A percentile compares a stretch with the other conserved stretches of the same genome.
phyloP scores from a whole-genome alignment of 139 green algal genomes.

The Closterium sp. region DNA sequence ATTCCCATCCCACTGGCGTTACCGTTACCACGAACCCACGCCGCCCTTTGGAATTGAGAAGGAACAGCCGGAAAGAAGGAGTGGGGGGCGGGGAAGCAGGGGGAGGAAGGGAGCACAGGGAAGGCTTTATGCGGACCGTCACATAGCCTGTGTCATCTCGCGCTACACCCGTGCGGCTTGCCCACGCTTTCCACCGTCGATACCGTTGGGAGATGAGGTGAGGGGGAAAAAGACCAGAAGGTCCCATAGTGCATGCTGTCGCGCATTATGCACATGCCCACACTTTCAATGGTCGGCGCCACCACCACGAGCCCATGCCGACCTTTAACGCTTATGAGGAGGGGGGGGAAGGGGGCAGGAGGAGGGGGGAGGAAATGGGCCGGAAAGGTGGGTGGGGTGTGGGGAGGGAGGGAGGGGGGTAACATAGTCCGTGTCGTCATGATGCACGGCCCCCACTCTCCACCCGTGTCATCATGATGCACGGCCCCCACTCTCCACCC shows the following conservation, averaged over 20 bases:
- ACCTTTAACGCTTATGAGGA: slow-evolving; percentile 49
- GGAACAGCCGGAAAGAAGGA: not conserved
- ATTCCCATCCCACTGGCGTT: not conserved
- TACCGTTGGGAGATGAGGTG: not conserved
- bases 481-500: too few relatives aligned
- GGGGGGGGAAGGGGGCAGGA: not conserved
- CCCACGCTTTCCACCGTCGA: not conserved
- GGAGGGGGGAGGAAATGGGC: too few relatives aligned
- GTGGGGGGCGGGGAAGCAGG: not conserved
- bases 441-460: too few relatives aligned
- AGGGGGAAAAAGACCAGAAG: too few relatives aligned
- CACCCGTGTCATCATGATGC: too few relatives aligned
- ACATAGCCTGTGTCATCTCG: not conserved
- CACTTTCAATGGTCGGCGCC: not conserved
- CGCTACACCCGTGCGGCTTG: slow-evolving; percentile 65
- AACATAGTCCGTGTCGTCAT: too few relatives aligned
- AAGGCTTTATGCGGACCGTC: not conserved
- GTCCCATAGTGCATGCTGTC: too few relatives aligned
- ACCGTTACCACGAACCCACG: slow-evolving; percentile 71
- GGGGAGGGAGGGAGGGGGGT: too few relatives aligned
- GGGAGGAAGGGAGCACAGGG: not conserved
- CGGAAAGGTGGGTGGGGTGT: too few relatives aligned
- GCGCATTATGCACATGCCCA: too few relatives aligned
- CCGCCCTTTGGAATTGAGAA: slow-evolving; percentile 54
- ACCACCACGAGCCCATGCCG: slow-evolving; percentile 70